These are phyloP conservation scores for Neoarthrinium moseri DNA, from an alignment of 2,329 filamentous ascomycete genomes.

Conservation along the genomic window DNA sequence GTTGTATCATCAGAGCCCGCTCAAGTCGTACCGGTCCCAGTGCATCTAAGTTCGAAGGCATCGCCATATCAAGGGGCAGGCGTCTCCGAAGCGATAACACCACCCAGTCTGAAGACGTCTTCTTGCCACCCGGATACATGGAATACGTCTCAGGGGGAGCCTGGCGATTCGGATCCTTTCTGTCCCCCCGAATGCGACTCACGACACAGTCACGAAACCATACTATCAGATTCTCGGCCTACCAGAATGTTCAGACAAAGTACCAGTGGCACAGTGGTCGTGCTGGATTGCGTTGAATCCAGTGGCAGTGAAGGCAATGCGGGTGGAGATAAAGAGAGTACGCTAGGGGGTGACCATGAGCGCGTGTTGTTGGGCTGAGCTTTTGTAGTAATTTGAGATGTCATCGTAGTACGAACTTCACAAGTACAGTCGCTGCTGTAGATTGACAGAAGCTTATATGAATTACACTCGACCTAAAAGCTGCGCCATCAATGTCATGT, in stretches of 20 bases:
- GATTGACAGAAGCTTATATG: too few relatives aligned
- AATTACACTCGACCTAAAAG: too few relatives aligned
- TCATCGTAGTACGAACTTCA: too few relatives aligned
- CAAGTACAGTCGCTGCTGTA: too few relatives aligned
- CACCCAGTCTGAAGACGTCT: not conserved
- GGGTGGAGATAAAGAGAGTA: not conserved
- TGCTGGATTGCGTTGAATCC: constrained; percentile 2
- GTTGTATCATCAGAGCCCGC: not conserved
- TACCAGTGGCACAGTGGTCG: not conserved
- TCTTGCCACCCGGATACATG: constrained; percentile 24
- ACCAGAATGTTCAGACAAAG: not conserved
- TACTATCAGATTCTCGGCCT: not conserved
- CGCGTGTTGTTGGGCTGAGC: not conserved
- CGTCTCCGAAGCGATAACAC: not conserved
- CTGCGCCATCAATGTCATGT: too few relatives aligned
- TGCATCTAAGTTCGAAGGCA: not conserved
- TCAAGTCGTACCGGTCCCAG: not conserved
- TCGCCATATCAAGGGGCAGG: not conserved
- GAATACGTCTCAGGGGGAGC: constrained; percentile 23
- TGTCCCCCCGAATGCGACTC: constrained; percentile 19
- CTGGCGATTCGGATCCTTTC: constrained; percentile 26
- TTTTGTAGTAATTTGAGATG: not conserved
- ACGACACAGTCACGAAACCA: constrained; percentile 11
- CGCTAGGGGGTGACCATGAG: not conserved
- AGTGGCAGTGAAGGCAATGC: not conserved